A percentile compares a stretch with the other conserved stretches of the same genome.
Conservation (phyloP, 768 basidiomycete genomes). For the Mycena kentingensis region DNA sequence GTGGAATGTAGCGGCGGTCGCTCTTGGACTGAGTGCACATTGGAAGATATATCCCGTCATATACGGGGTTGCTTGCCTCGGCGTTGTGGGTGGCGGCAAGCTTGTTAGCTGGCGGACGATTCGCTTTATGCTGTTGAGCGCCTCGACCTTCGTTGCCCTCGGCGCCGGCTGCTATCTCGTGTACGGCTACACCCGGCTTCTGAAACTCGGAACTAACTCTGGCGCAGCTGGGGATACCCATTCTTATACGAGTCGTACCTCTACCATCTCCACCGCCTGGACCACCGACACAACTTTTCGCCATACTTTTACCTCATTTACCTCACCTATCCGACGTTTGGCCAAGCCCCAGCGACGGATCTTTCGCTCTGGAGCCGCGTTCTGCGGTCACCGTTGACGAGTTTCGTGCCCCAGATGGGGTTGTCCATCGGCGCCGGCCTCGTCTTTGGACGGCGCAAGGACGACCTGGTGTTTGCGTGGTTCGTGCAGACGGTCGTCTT, state of each 20-base stretch:
- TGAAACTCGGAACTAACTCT: constrained; percentile 2
- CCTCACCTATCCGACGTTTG: constrained; percentile 66
- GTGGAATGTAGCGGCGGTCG: constrained; percentile 68
- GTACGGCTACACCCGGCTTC: constrained; percentile 47
- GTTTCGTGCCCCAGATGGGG: constrained; percentile 82
- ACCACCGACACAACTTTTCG: constrained; percentile 98
- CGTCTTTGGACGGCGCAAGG: constrained; percentile 57
- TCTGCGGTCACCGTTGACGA: constrained; percentile 72
- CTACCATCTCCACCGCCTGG: constrained; percentile 87
- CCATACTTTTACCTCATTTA: constrained; percentile 97
- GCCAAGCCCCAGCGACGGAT: constrained; percentile 18
- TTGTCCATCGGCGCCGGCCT: constrained; percentile 74
- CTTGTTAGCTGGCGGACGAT: constrained; percentile 54
- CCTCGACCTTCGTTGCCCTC: constrained; percentile 63
- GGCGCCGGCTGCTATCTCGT: constrained; percentile 70
- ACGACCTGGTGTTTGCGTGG: constrained; percentile 80
- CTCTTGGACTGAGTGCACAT: constrained; percentile 83
- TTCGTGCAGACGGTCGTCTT: constrained; percentile 90
- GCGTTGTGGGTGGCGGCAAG: constrained; percentile 43
- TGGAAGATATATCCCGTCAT: constrained; percentile 98
- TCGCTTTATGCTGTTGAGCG: constrained; percentile 70
- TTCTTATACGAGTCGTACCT: constrained; percentile 92
- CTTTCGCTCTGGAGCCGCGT: constrained; percentile 43
- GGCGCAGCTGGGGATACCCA: constrained; percentile 85
- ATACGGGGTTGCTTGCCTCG: constrained; percentile 80